These are phyloP conservation scores for Trebouxiophyceae sp. DNA, from an alignment of 163 green algal genomes.

Conservation along the genomic window DNA sequence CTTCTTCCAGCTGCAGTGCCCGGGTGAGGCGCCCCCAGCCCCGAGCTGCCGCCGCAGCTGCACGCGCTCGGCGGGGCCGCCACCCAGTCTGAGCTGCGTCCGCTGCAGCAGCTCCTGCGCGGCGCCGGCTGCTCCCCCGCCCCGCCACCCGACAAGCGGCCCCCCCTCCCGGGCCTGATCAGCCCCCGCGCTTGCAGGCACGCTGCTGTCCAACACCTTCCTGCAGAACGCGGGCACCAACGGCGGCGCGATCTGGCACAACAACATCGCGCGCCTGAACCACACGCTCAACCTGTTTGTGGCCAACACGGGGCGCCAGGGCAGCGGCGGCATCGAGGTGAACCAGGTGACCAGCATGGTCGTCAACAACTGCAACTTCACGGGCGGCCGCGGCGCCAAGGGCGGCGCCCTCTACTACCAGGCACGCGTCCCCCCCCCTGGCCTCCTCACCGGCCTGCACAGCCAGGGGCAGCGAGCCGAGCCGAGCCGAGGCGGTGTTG, in stretches of 20 bases:
- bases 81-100: too few species aligned
- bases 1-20: conserved; percentile 11
- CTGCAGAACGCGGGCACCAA: conserved; percentile 4
- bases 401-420: conserved; percentile 10
- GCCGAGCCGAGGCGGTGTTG: too few species aligned
- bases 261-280: conserved; percentile 4
- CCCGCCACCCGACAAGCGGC: too few species aligned
- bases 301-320: conserved; percentile 4
- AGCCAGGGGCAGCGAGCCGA: too few species aligned
- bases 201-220: conserved; percentile 4
- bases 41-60: too few species aligned
- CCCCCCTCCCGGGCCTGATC: too few species aligned
- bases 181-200: too few species aligned
- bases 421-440: background rate
- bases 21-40: background rate
- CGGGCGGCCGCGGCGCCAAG: conserved; percentile 2
- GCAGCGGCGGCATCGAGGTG: conserved; percentile 13
- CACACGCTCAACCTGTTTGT: conserved; percentile 7
- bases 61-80: too few species aligned
- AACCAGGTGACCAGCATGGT: conserved; percentile 9
- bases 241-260: conserved; percentile 11
- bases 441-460: too few species aligned
- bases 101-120: too few species aligned
- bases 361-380: conserved; percentile 10
- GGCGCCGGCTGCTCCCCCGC: too few species aligned